Evolutionary conservation across 2,329 filamentous ascomycete species (phyloP).

Genomic region (Geoglossum cookeanum): DNA sequence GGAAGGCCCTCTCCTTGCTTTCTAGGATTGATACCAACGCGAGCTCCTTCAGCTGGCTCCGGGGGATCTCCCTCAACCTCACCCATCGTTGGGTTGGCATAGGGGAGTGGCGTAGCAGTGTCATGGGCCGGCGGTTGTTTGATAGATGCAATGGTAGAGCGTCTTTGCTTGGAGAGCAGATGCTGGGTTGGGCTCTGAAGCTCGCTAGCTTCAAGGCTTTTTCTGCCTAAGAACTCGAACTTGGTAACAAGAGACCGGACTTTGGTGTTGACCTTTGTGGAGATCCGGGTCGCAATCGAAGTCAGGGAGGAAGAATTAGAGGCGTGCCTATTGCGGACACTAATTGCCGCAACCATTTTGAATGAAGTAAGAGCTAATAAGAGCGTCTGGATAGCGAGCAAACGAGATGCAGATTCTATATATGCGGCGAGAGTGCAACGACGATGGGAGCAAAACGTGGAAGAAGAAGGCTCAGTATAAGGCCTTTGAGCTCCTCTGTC

Average conservation of each 20-base stretch:
- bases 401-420: not conserved
- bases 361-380: not conserved
- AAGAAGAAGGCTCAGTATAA: not conserved
- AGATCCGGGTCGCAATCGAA: not conserved
- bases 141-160: not conserved
- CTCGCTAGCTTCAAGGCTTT: not conserved
- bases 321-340: not conserved
- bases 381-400: not conserved
- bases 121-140: not conserved
- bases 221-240: not conserved
- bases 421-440: not conserved
- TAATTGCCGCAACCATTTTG: not conserved
- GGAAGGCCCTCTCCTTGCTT: not conserved
- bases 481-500: not conserved
- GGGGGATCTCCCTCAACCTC: not conserved
- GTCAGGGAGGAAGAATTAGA: not conserved
- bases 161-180: not conserved
- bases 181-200: not conserved
- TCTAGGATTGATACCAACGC: too few relatives aligned
- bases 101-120: not conserved
- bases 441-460: not conserved
- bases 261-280: not conserved
- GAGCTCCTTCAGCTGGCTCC: too few relatives aligned
- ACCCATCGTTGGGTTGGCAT: not conserved
- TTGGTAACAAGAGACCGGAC: not conserved